Evolutionary conservation across 441 rosid genomes (phyloP).

Genomic region (Lepidium campestre): DNA sequence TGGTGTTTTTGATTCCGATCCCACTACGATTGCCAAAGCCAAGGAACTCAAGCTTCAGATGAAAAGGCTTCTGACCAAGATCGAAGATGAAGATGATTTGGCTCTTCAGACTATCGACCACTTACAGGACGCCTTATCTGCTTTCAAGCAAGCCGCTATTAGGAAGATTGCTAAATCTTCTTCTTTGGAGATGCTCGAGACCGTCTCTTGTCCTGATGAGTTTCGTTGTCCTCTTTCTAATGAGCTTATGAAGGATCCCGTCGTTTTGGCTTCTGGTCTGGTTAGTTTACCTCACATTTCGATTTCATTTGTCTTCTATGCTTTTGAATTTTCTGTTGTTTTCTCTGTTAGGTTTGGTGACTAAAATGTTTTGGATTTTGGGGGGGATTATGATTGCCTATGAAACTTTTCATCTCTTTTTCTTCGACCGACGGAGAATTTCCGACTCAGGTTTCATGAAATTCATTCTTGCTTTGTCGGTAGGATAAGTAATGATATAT

Average conservation of each 20-base stretch:
- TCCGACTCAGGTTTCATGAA: background rate
- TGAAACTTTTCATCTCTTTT: background rate
- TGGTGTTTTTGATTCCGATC: slow-evolving; percentile 58
- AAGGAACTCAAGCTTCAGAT: slow-evolving; percentile 65
- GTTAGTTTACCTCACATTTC: slow-evolving; percentile 32
- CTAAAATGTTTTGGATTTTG: slow-evolving; percentile 3
- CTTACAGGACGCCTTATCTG: slow-evolving; percentile 48
- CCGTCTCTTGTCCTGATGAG: slow-evolving; percentile 70
- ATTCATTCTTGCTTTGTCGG: background rate
- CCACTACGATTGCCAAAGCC: slow-evolving; percentile 45
- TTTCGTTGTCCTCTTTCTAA: slow-evolving; percentile 81
- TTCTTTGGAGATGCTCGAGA: slow-evolving; percentile 40
- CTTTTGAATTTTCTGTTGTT: background rate
- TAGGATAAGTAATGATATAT: background rate
- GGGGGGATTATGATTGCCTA: slow-evolving; percentile 2
- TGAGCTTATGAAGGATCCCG: slow-evolving; percentile 95
- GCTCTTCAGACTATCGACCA: slow-evolving; percentile 49
- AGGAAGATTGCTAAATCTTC: slow-evolving; percentile 50
- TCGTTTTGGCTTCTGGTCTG: slow-evolving; percentile 82
- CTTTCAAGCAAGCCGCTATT: slow-evolving; percentile 43
- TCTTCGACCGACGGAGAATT: background rate
- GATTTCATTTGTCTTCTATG: background rate
- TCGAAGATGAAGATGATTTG: slow-evolving; percentile 52
- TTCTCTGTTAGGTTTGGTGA: background rate
- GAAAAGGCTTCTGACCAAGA: slow-evolving; percentile 52